phyloP scores from a whole-genome alignment of 495 filamentous ascomycete species.

The Aspergillus sclerotioniger region DNA sequence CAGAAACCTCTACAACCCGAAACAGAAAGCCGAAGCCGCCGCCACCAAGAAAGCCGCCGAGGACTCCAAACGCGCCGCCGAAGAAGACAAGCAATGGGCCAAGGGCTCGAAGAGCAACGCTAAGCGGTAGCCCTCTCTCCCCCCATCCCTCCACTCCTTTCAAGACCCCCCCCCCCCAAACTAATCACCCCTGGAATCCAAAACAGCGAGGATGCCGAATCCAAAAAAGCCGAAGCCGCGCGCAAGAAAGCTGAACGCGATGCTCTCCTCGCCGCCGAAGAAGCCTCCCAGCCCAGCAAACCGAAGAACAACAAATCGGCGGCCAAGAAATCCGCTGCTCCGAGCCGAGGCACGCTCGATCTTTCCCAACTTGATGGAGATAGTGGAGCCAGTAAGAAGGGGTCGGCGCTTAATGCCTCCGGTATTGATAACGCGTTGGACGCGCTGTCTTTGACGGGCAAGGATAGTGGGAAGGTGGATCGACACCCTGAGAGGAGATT shows the following conservation, averaged over 20 bases:
- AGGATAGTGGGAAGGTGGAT: constrained; percentile 66
- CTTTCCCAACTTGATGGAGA: constrained; percentile 65
- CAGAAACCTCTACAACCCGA: too few species aligned
- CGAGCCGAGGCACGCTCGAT: constrained; percentile 49
- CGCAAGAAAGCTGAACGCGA: constrained; percentile 88
- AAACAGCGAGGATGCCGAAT: constrained; percentile 74
- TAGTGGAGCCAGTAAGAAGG: constrained; percentile 35
- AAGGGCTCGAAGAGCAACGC: constrained; percentile 79
- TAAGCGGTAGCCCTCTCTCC: constrained; percentile 66
- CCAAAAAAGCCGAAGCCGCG: constrained; percentile 81
- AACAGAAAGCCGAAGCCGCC: constrained; percentile 81
- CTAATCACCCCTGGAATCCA: constrained; percentile 16
- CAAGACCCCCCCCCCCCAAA: not conserved
- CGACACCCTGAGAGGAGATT: constrained; percentile 80
- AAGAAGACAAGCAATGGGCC: constrained; percentile 75
- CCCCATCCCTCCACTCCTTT: not conserved
- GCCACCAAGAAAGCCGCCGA: constrained; percentile 71
- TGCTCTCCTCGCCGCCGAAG: constrained; percentile 79
- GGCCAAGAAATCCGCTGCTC: constrained; percentile 62
- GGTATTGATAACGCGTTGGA: constrained; percentile 92
- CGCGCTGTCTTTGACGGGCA: constrained; percentile 64
- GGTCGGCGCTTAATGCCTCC: constrained; percentile 64
- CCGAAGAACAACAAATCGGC: constrained; percentile 60
- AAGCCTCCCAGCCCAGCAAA: constrained; percentile 58
- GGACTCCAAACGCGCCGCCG: constrained; percentile 61